Conservation (phyloP, 140 eudicot species). For the Eryngium alpinum region DNA sequence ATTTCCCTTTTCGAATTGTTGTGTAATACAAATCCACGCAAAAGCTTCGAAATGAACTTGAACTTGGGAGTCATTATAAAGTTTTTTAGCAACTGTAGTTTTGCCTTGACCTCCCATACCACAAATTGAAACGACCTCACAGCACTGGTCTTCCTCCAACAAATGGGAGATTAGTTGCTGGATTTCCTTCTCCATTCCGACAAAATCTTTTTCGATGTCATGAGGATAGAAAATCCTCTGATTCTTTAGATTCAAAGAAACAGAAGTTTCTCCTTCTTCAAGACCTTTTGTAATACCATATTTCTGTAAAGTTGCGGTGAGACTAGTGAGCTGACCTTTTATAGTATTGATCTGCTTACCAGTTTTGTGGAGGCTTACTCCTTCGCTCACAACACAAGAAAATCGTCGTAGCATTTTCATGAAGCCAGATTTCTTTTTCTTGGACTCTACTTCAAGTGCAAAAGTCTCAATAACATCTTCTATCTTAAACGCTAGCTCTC, state of each 20-base stretch:
- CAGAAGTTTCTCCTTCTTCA: neutral
- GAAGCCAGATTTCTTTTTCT: neutral
- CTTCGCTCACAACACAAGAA: neutral
- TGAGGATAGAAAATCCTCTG: constrained; percentile 9
- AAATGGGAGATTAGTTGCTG: neutral
- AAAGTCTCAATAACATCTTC: constrained; percentile 1
- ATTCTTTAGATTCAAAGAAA: neutral
- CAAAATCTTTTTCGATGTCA: constrained; percentile 11
- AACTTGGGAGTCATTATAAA: neutral
- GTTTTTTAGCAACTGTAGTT: constrained; percentile 12
- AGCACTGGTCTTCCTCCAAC: neutral
- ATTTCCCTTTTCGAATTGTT: neutral
- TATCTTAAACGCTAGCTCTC: neutral
- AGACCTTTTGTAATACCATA: constrained; percentile 4
- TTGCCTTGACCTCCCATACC: constrained; percentile 22
- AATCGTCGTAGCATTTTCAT: neutral
- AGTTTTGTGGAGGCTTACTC: neutral
- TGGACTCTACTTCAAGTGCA: neutral
- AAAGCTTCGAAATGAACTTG: neutral
- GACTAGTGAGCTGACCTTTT: neutral
- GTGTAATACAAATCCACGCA: constrained; percentile 16
- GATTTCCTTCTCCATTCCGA: neutral
- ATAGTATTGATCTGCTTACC: neutral
- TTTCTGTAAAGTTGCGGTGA: constrained; percentile 9
- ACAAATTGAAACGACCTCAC: neutral